Evolutionary conservation across 371 early-diverging fungal genomes (phyloP), one percentile per base, ranked within the genome.

Genomic region (Haplosporangium sp.): DNA sequence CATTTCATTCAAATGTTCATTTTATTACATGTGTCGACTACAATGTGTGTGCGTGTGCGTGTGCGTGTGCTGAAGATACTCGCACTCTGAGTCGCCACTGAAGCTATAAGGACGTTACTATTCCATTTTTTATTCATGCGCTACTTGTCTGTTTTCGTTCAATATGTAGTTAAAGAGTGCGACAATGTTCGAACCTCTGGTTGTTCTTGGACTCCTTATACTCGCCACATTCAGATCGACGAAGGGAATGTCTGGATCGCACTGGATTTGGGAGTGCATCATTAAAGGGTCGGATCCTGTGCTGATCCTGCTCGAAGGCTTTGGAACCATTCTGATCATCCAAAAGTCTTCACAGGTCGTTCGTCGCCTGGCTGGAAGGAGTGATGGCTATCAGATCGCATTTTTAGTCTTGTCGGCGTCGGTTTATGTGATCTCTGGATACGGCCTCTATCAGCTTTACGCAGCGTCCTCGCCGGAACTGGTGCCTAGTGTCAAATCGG

Each of bases 341-440:
- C 76, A 76, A 50, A 65, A 65, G 55, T 65, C 76, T n/a, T 76
- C 76, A 21, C 76, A 70, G 54, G 61, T 70, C 20, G 71, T 76
- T 16, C 63, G 76, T n/a, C 70, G 76, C 36, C 63, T 76, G 14
- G 76, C 63, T 16, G 59, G 42, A 38, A 69, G 52, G 58, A 66
- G 76, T 46, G 76, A 76, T 55, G 76, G 76, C 13, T 76, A 76
- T 43, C 76, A 76, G 76, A 76, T 76, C 41, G 69, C 59, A 42
- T 70, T 76, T 55, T 59, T 76, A 21, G 55, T 76, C 20, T 40
- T 76, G 16, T 76, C 76, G 36, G 76, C 76, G 2, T 62, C 62
- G n/a, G 71, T 76, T 14, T 76, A 76, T 46, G 76, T 76, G 62
- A 63, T 67, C 53, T 56, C 70, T 1, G 70, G 70, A 50, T 62